These are phyloP conservation scores for Adansonia grandidieri DNA, from an alignment of 441 rosid genomes.

Conservation along the genomic window DNA sequence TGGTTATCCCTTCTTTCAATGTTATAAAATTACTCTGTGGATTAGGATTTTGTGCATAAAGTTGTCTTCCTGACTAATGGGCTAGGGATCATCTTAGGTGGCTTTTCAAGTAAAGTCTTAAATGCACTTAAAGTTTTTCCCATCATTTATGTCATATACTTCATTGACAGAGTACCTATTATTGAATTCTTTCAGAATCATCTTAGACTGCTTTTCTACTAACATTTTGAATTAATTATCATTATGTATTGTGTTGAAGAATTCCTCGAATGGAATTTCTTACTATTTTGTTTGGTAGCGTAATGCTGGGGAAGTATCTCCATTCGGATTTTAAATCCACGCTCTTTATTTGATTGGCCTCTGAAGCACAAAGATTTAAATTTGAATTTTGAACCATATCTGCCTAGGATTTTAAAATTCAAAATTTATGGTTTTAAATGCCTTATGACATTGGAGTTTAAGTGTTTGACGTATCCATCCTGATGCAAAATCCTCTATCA, in stretches of 20 bases:
- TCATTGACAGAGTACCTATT: background rate
- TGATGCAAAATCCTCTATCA: background rate
- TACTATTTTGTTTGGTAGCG: background rate
- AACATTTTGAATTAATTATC: background rate
- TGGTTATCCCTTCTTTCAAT: background rate
- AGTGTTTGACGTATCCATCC: background rate
- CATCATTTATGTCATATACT: background rate
- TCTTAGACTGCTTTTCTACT: background rate
- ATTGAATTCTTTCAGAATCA: background rate
- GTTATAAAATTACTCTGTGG: background rate
- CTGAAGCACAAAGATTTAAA: background rate
- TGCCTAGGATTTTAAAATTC: background rate
- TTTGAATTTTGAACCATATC: background rate
- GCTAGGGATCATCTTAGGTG: background rate
- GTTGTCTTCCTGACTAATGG: background rate
- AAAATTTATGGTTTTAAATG: background rate
- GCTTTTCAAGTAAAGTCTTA: background rate
- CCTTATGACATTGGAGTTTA: background rate
- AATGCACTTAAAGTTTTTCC: background rate
- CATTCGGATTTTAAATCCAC: background rate
- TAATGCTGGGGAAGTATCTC: background rate
- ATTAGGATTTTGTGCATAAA: background rate
- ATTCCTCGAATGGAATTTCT: background rate
- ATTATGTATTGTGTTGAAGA: background rate
- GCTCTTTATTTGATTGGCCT: background rate